Conservation (phyloP, 108 stramenopile species). For the Fragilariopsis cylindrus region DNA sequence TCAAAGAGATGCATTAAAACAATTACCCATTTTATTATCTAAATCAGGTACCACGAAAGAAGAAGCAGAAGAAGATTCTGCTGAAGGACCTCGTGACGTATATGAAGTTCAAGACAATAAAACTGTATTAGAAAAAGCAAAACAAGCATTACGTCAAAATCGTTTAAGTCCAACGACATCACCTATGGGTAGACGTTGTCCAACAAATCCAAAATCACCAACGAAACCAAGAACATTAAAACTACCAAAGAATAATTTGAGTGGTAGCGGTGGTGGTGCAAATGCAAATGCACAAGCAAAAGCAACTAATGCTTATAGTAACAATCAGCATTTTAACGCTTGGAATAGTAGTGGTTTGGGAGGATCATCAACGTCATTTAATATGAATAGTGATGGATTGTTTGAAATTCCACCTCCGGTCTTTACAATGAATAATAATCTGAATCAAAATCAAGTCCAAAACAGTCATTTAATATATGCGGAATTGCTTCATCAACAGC, state of each 20-base stretch:
- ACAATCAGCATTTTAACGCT: too few species aligned
- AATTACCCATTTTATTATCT: background rate
- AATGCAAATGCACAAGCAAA: too few species aligned
- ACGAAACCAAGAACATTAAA: constrained; percentile 1
- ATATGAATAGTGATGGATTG: background rate
- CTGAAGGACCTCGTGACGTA: constrained; percentile 26
- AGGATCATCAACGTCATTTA: too few species aligned
- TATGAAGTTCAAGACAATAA: constrained; percentile 48
- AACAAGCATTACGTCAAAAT: constrained; percentile 65
- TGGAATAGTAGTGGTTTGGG: background rate
- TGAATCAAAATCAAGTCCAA: background rate
- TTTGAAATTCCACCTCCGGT: constrained; percentile 1
- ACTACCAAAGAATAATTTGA: background rate
- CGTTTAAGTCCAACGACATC: background rate
- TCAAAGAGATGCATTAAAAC: constrained; percentile 31
- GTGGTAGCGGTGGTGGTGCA: too few species aligned
- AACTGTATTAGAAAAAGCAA: constrained; percentile 69
- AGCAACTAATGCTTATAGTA: too few species aligned
- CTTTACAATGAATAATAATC: background rate
- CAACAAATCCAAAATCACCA: constrained; percentile 10
- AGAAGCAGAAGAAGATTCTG: background rate
- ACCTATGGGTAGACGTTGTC: background rate
- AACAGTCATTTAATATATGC: constrained; percentile 7
- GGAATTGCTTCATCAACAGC: constrained; percentile 1
- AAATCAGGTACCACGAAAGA: background rate